Base-by-base conservation (phyloP, 257 asterid genomes). In the Datura wrightii region DNA sequence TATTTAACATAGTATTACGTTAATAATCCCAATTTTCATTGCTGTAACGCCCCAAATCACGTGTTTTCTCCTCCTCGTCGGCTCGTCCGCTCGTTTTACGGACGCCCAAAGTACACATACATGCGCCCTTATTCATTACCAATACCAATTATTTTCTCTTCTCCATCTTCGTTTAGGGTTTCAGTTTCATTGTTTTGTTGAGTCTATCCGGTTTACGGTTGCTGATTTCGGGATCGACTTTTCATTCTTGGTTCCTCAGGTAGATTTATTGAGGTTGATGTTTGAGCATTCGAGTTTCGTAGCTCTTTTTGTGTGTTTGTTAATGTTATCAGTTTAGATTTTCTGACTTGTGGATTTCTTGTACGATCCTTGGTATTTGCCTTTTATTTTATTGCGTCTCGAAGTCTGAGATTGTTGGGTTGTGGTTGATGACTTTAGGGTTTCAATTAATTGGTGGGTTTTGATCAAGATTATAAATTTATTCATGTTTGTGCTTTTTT, bases 1-100 rank as follows among this genome's bases (percentile, higher is more conserved):
- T 37, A 14, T 15, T 67, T 7, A 37, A 62, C 52, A 37, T 36
- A 66, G 31, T 24, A 24, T 24, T 24, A 24, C 31, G 31, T 39
- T 67, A 39, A 7, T 67, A 24, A 24, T 50, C 50, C 76, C 50
- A 67, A 15, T 14, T 67, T 37, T 37, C 50, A 37, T 7, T 3
- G 19, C 50, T 37, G 3, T 39, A 14, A 9, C 52, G 18, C 41
- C 13, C 19, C 41, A 16, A 80, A 56, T 79, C 83, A 79, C 83
- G 63, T 36, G 83, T 54, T 79, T 67, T 79, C 83, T n/a, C n/a
- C 63, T 54, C 13, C 52, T 54, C 67, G 53, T 71, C 79, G 14
- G 55, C 55, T 76, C 60, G 83, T 80, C 83, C 83, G 44, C 46
- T 79, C 83, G 18, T 80, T 58, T 80, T 16, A 55, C 52, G 31